A percentile compares a stretch with the other conserved stretches of the same genome.
Evolutionary conservation across 2,329 filamentous ascomycete species (phyloP).

Genomic region (Aspergillus jensenii): DNA sequence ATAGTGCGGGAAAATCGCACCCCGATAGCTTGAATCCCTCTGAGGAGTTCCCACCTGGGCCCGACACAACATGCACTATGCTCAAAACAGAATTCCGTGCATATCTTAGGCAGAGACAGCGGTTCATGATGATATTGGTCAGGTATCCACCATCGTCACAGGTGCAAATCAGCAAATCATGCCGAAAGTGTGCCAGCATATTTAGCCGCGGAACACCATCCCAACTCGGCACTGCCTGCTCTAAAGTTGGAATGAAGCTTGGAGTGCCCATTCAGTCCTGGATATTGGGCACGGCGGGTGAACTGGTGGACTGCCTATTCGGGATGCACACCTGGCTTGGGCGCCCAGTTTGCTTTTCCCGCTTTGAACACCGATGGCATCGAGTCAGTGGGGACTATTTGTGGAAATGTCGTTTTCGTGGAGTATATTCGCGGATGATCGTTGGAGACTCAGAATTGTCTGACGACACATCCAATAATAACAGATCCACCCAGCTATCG

Average conservation of each 20-base stretch:
- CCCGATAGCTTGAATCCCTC: neutral
- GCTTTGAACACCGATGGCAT: neutral
- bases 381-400: neutral
- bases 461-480: neutral
- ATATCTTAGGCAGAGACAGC: constrained; percentile 1
- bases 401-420: neutral
- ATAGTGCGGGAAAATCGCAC: neutral
- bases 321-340: neutral
- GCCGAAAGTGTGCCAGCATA: neutral
- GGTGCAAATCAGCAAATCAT: neutral
- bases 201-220: neutral
- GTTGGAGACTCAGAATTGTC: neutral
- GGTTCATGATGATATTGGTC: neutral
- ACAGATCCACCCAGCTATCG: neutral
- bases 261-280: neutral
- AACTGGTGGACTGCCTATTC: neutral
- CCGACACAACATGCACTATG: neutral
- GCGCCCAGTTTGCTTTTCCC: neutral
- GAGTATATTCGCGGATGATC: neutral
- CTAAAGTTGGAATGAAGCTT: neutral
- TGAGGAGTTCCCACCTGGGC: neutral
- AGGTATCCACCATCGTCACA: neutral
- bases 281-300: neutral
- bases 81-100: constrained; percentile 7
- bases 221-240: neutral